A percentile compares a stretch with the other conserved stretches of the same genome.
Evolutionary conservation across 768 basidiomycete species (phyloP).

Genomic region (Tephrocybe sp.): DNA sequence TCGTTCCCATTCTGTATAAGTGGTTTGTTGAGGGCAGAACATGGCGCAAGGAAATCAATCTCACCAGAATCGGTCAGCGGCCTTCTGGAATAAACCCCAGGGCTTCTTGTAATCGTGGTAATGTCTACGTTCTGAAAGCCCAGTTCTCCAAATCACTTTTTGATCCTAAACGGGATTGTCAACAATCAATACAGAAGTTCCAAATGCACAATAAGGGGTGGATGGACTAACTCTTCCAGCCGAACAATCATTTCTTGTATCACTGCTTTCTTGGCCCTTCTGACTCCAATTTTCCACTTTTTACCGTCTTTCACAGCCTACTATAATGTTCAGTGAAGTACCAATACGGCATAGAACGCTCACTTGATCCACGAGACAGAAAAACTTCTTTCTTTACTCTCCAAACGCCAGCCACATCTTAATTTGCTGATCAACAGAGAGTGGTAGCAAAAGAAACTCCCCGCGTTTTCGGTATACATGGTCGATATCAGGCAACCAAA

Average conservation of each 20-base stretch:
- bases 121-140: neutral
- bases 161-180: neutral
- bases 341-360: neutral
- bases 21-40: neutral
- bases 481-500: constrained; percentile 1
- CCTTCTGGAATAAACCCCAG: neutral
- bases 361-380: neutral
- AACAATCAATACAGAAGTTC: neutral
- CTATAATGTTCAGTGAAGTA: neutral
- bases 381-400: neutral
- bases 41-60: neutral
- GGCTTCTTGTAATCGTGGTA: neutral
- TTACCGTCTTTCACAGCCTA: neutral
- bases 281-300: neutral
- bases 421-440: neutral
- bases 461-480: neutral
- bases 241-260: neutral
- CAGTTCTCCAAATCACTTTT: neutral
- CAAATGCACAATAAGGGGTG: too few species aligned
- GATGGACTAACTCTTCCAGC: neutral
- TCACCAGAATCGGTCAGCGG: constrained; percentile 4
- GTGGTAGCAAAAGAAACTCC: neutral
- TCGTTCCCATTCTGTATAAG: neutral
- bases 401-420: neutral
- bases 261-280: neutral